Evolutionary conservation across 1,284 basidiomycete species (phyloP), one percentile per base, ranked within the genome.

Genomic region (Rhodotorula mucilaginosa): DNA sequence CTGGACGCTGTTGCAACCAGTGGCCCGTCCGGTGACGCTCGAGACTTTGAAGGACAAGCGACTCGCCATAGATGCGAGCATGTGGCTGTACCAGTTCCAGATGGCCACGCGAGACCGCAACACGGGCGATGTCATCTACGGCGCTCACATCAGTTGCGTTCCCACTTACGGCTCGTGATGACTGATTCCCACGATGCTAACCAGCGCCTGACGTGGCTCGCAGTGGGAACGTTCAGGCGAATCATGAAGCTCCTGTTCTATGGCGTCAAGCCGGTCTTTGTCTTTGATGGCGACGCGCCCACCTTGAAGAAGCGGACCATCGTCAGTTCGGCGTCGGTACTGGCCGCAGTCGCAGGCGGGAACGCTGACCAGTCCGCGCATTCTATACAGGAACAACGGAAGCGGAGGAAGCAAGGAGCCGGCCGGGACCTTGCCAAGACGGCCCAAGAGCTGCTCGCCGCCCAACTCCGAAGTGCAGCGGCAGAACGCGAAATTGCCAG

Each of bases 61-160:
- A 6, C 87, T 97, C 83, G 94, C 94, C 0, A 98, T 99, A 75
- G 97, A 99, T 83, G 97, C 94, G 5, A 97, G 93, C 75, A 97
- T 99, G 77, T 99, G 97, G 97, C 89, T 99, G 72, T 99, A 99
- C 79, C 90, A 97, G 83, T 97, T 97, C 79, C 94, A 97, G 83
- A 95, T 95, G 52, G 98, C 97, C 2, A 98, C 99, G 95, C 88
- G 97, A 44, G 95, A 97, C 83, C 72, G 73, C 47, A 96, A 93
- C 80, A 93, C 98, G 71, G 97, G 97, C 21, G 87, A 89, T 34
- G 92, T 88, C 16, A 83, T 99, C 54, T 87, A 90, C 70, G 98
- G 98, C 79, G 95, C 96, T 1, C 97, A 99, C 83, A 89, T 99
- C 34, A 71, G 75, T 76, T 26, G 29, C 64, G 57, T 47, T 34